Evolutionary conservation across 257 asterid species (phyloP).

Genomic region (Solanum corneliomulleri): DNA sequence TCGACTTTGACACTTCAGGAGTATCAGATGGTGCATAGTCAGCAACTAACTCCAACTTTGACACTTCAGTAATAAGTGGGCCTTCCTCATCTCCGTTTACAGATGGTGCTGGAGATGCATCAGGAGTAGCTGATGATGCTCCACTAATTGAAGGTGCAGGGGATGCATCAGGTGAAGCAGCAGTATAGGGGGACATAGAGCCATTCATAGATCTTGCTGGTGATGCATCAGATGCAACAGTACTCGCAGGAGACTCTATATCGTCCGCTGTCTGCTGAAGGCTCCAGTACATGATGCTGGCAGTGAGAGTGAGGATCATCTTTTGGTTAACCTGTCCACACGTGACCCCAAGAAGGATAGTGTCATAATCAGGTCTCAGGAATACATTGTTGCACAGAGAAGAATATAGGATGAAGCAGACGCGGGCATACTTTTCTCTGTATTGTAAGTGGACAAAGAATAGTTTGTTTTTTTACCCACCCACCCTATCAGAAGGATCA

Average conservation of each 20-base stretch:
- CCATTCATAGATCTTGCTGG: slow-evolving; percentile 30
- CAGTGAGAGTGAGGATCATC: slow-evolving; percentile 91
- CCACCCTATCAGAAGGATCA: not conserved
- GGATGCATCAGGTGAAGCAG: slow-evolving; percentile 24
- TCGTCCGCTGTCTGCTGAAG: slow-evolving; percentile 73
- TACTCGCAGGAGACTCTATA: slow-evolving; percentile 48
- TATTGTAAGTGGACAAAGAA: not conserved
- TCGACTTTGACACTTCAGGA: not conserved
- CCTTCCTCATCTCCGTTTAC: slow-evolving; percentile 44
- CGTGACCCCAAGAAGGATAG: not conserved
- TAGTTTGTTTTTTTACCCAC: not conserved
- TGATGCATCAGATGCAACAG: slow-evolving; percentile 20
- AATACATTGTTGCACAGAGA: not conserved
- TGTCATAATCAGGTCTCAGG: not conserved
- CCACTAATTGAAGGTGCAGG: slow-evolving; percentile 29
- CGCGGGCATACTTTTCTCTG: not conserved
- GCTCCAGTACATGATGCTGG: slow-evolving; percentile 96
- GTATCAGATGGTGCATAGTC: slow-evolving; percentile 25
- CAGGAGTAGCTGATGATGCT: slow-evolving; percentile 5
- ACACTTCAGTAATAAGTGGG: slow-evolving; percentile 30
- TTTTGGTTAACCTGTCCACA: slow-evolving; percentile 79
- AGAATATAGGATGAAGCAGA: not conserved
- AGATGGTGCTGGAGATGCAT: slow-evolving; percentile 38
- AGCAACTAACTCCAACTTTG: slow-evolving; percentile 26
- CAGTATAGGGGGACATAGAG: slow-evolving; percentile 23